Evolutionary conservation across 768 basidiomycete genomes (phyloP).

Genomic region (Sarcomyxa edulis): DNA sequence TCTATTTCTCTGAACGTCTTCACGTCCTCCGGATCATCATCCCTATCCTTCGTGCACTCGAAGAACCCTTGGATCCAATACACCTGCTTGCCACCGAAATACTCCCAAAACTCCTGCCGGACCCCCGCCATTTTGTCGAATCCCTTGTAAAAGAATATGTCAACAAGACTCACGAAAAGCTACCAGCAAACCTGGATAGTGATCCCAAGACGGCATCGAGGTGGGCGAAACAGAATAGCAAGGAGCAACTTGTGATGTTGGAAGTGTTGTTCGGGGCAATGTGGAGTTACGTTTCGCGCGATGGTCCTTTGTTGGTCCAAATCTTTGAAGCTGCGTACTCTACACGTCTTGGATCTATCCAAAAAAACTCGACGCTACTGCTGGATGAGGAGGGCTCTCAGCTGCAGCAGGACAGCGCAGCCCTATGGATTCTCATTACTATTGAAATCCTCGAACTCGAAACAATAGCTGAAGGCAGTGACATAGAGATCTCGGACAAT

Average conservation of each 20-base stretch:
- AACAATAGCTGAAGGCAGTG: slow-evolving; percentile 44
- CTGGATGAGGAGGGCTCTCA: slow-evolving; percentile 71
- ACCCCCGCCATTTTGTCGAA: slow-evolving; percentile 58
- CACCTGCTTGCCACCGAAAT: slow-evolving; percentile 48
- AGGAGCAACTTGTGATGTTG: slow-evolving; percentile 75
- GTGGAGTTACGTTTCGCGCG: slow-evolving; percentile 70
- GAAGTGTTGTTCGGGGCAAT: slow-evolving; percentile 89
- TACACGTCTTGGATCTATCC: slow-evolving; percentile 59
- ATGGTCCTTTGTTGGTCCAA: slow-evolving; percentile 53
- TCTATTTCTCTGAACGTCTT: slow-evolving; percentile 79
- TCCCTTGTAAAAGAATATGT: slow-evolving; percentile 58
- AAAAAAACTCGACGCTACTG: slow-evolving; percentile 58
- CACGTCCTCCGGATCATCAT: slow-evolving; percentile 64
- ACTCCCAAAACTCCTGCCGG: slow-evolving; percentile 57
- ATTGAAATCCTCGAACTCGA: slow-evolving; percentile 82
- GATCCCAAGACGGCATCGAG: slow-evolving; percentile 56
- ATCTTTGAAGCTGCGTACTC: slow-evolving; percentile 63
- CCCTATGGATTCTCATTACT: slow-evolving; percentile 74
- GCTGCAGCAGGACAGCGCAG: slow-evolving; percentile 60
- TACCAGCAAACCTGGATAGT: slow-evolving; percentile 38
- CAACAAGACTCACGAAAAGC: slow-evolving; percentile 40
- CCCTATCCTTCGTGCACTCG: slow-evolving; percentile 69
- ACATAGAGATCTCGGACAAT: slow-evolving; percentile 46
- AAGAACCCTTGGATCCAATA: slow-evolving; percentile 48
- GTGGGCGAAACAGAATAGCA: slow-evolving; percentile 70